phyloP scores from a whole-genome alignment of 2,329 filamentous ascomycete species.

The Ophiocordyceps australis region DNA sequence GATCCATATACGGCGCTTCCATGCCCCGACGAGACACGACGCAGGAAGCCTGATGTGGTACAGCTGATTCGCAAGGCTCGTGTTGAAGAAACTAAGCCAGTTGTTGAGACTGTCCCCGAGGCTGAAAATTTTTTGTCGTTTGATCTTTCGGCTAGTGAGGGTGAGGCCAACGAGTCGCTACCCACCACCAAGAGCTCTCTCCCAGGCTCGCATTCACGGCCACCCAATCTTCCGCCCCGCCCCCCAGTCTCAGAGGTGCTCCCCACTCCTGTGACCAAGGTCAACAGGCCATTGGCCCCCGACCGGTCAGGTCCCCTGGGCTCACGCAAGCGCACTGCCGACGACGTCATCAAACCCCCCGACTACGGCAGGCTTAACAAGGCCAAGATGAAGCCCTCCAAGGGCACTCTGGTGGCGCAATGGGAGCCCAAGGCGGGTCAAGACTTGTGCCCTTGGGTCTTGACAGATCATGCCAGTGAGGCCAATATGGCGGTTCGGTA shows the following conservation, averaged over 20 bases:
- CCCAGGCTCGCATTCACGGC: too few relatives aligned
- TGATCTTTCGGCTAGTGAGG: slow-evolving; percentile 44
- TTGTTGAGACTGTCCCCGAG: slow-evolving; percentile 32
- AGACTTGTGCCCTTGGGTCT: slow-evolving; percentile 44
- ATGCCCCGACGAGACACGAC: slow-evolving; percentile 52
- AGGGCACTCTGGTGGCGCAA: slow-evolving; percentile 28
- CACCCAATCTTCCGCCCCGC: slow-evolving; percentile 2
- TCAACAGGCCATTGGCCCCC: slow-evolving; percentile 1
- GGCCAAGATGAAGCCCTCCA: slow-evolving; percentile 25
- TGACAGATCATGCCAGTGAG: slow-evolving; percentile 33
- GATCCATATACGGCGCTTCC: slow-evolving; percentile 84
- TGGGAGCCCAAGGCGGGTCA: slow-evolving; percentile 29
- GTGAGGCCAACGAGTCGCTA: slow-evolving; percentile 14
- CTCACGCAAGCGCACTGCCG: slow-evolving; percentile 55
- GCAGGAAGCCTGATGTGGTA: slow-evolving; percentile 73
- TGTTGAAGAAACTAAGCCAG: slow-evolving; percentile 32
- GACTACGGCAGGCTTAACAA: slow-evolving; percentile 34
- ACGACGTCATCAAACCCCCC: slow-evolving; percentile 46
- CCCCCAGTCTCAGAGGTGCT: too few relatives aligned
- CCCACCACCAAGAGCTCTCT: too few relatives aligned
- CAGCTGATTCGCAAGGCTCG: slow-evolving; percentile 84
- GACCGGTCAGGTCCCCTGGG: slow-evolving; percentile 30
- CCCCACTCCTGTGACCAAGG: not conserved
- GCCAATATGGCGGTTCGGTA: slow-evolving; percentile 38
- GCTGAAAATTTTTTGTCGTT: slow-evolving; percentile 84